Evolutionary conservation across 768 basidiomycete genomes (phyloP), one percentile per base, ranked within the genome.

Genomic region (Lactarius psammicola): DNA sequence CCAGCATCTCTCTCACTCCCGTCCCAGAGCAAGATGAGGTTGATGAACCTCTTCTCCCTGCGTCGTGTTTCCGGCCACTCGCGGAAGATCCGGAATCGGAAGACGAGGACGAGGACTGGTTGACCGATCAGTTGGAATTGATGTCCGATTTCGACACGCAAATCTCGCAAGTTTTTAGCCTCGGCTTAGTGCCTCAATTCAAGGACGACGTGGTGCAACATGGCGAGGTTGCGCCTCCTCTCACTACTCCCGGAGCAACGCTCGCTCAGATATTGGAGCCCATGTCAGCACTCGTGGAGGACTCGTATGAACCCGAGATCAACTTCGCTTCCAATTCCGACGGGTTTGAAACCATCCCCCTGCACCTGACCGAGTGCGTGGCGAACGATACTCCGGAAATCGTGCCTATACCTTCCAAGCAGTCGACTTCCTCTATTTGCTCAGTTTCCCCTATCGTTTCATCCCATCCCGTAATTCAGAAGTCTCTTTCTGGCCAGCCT

Each of bases 241-340:
- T 7, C 13, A 7, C 17, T 28, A 58, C 57, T 20, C 61, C 61
- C 0, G 56, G 34, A 11, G 33, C 11, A 26, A 59, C 33, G 2
- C 28, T 54, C 51, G 40, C 31, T 3, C 20, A 46, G 15, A 49
- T 31, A 8, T 3, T 46, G 56, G 65, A 63, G 51, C 42, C 61
- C 9, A 55, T 66, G 61, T 63, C 65, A 2, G 65, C 49, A 4
- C 18, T 44, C 23, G 65, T 63, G 23, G 65, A 46, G 51, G 7
- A 51, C 49, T 59, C 33, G 61, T 54, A n/a, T 49, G 40, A 55
- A 30, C 57, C 60, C 7, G 38, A 18, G 26, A 33, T 5, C 38
- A 28, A 58, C 6, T 4, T 56, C 8, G n/a, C 33, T 3, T 11
- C n/a, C 56, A 31, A 59, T 51, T 59, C 38, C 13, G 17, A 56